A percentile compares a stretch with the other conserved stretches of the same genome.
These are phyloP conservation scores for Zygosaccharomyces sapae DNA, from an alignment of 1,139 yeast genomes.

Conservation along the genomic window DNA sequence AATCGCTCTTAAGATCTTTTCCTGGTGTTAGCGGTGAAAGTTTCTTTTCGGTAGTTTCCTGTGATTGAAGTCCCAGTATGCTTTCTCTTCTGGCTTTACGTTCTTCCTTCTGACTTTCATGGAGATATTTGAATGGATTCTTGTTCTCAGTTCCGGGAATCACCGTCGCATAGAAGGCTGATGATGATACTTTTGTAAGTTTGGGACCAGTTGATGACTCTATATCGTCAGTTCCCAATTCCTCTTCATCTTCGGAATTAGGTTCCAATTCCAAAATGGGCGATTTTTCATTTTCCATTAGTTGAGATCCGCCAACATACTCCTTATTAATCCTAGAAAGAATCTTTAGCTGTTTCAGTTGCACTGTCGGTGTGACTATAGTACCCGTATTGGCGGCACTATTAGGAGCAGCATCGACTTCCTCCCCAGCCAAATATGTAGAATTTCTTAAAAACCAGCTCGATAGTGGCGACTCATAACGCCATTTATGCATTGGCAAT, in stretches of 20 bases:
- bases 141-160: constrained; percentile 5
- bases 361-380: constrained; percentile 25
- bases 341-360: constrained; percentile 25
- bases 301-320: constrained; percentile 11
- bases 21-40: constrained; percentile 27
- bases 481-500: constrained; percentile 21
- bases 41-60: constrained; percentile 17
- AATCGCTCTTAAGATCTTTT: background rate
- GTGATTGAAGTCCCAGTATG: constrained; percentile 17
- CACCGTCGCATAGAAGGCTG: constrained; percentile 8
- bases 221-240: background rate
- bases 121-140: constrained; percentile 2
- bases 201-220: background rate
- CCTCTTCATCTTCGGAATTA: background rate
- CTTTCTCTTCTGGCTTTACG: constrained; percentile 12
- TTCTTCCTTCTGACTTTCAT: constrained; percentile 3
- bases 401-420: constrained; percentile 10
- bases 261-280: constrained; percentile 21
- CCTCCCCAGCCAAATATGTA: constrained; percentile 19
- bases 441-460: constrained; percentile 34
- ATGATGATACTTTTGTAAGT: background rate
- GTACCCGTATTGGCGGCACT: constrained; percentile 11
- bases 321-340: constrained; percentile 23
- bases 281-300: constrained; percentile 20
- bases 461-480: constrained; percentile 33